Conservation (phyloP, 495 filamentous ascomycete species). For the Talaromyces ruber region DNA sequence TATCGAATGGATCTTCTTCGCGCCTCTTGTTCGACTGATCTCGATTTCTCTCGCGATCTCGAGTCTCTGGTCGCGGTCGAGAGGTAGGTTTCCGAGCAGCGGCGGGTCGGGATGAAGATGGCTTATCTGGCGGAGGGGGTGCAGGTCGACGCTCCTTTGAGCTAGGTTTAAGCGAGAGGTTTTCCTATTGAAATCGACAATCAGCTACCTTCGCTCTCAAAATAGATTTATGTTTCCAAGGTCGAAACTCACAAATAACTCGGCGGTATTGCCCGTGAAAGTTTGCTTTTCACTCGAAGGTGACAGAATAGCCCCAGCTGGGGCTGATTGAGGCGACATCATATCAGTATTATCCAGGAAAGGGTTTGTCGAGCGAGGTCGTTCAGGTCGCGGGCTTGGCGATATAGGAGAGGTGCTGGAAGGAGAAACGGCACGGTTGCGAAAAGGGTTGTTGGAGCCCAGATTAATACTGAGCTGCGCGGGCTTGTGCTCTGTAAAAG, state of each 20-base stretch:
- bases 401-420: slow-evolving; percentile 37
- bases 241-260: slow-evolving; percentile 73
- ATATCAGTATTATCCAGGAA: slow-evolving; percentile 70
- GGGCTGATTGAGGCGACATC: slow-evolving; percentile 38
- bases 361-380: slow-evolving; percentile 81
- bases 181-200: slow-evolving; percentile 20
- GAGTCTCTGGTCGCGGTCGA: slow-evolving; percentile 38
- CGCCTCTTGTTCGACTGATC: slow-evolving; percentile 25
- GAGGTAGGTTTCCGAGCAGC: slow-evolving; percentile 26
- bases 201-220: not conserved
- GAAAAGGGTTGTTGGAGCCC: slow-evolving; percentile 96
- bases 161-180: slow-evolving; percentile 32
- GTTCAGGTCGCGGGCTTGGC: slow-evolving; percentile 41
- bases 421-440: slow-evolving; percentile 79
- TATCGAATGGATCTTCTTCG: slow-evolving; percentile 39
- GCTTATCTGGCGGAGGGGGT: slow-evolving; percentile 24
- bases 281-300: slow-evolving; percentile 42
- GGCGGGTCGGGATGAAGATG: slow-evolving; percentile 18
- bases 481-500: slow-evolving; percentile 23
- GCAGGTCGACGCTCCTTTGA: slow-evolving; percentile 32
- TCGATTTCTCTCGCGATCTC: slow-evolving; percentile 53
- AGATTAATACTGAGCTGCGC: slow-evolving; percentile 53
- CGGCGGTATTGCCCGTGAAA: slow-evolving; percentile 59
- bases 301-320: slow-evolving; percentile 46
- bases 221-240: not conserved